Base-by-base conservation (phyloP, 2,329 filamentous ascomycete genomes). In the Fusarium continuum region DNA sequence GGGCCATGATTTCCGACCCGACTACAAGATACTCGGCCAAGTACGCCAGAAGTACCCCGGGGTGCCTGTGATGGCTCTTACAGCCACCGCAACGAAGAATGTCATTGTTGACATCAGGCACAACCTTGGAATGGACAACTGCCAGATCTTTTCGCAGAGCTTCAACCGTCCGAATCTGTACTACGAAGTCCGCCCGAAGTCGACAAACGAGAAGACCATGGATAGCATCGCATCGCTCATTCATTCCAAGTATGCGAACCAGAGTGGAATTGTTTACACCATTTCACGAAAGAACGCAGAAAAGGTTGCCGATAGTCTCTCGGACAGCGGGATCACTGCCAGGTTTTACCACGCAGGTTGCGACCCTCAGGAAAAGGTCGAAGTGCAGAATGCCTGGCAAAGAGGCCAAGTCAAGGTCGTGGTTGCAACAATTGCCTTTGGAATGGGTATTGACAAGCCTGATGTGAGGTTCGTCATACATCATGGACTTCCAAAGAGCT, bases 381-480 rank as follows among this genome's bases (percentile, higher is more conserved):
- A 83, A 7, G 85, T 95, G 5, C 94, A 98, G 75, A 85, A 85
- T 58, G 77, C 87, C 25, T 99, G 95, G 95, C 95, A 99, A 75
- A 80, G 78, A 36, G 92, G 93, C 6, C 79, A 82, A 46, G 85
- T 89, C 70, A 91, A 97, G 67, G 91, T 99, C 28, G 96, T 99
- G 36, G 95, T 99, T 44, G 96, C 95, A 17, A 99, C 95, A 0
- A 98, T 99, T 75, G 95, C 95, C 20, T 99, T 99, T 73, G 95
- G 95, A 7, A 99, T 99, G 95, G 95, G 95, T n/a, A 99, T 99
- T 65, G 95, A 99, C 80, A 99, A 99, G 75, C 87, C 93, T 1
- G 91, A 99, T 74, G 95, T 99, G 41, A 91, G 95, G 23, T 99
- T 96, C 74, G 95, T 99, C 28, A 92, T 99, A 34, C 96, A 99